Conservation (phyloP, 192 early-diverging fungal genomes). For the Coemansia biformis region DNA sequence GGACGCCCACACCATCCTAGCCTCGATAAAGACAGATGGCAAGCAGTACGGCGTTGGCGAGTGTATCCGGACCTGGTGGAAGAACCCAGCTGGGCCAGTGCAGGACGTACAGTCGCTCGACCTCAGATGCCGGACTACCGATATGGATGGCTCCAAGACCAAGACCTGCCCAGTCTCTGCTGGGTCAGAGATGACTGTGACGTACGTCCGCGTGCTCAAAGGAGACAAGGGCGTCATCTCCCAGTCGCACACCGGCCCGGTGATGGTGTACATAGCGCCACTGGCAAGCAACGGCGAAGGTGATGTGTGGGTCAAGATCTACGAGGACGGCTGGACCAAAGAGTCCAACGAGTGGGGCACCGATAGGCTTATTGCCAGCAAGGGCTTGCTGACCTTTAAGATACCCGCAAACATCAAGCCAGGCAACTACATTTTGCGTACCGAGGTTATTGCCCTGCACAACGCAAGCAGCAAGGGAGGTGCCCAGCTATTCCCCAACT, state of each 20-base stretch:
- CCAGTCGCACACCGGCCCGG: slow-evolving; percentile 14
- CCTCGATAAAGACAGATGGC: no score
- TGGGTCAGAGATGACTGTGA: slow-evolving; percentile 3
- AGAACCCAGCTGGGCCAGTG: slow-evolving; percentile 6
- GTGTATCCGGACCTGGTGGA: no score
- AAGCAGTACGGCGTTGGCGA: no score
- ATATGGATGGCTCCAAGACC: neutral
- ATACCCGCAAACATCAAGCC: slow-evolving; percentile 13
- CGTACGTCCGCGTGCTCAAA: slow-evolving; percentile 7
- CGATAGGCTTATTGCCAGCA: slow-evolving; percentile 8
- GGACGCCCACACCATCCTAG: no score
- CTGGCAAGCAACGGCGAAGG: slow-evolving; percentile 9
- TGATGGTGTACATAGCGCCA: slow-evolving; percentile 14
- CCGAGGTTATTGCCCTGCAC: slow-evolving; percentile 30
- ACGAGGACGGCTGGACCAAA: slow-evolving; percentile 13
- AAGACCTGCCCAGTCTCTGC: slow-evolving; percentile 12
- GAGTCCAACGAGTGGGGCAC: slow-evolving; percentile 10
- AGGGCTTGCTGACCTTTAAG: slow-evolving; percentile 6
- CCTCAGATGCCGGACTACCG: slow-evolving; percentile 14
- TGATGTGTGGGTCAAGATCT: slow-evolving; percentile 21
- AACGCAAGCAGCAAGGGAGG: neutral
- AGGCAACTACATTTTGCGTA: slow-evolving; percentile 22
- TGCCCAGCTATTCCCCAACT: slow-evolving; percentile 29
- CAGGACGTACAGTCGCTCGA: slow-evolving; percentile 2
- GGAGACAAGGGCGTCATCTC: slow-evolving; percentile 5